Conservation (phyloP, 805 yeast genomes). For the Myxozyma kluyveri region DNA sequence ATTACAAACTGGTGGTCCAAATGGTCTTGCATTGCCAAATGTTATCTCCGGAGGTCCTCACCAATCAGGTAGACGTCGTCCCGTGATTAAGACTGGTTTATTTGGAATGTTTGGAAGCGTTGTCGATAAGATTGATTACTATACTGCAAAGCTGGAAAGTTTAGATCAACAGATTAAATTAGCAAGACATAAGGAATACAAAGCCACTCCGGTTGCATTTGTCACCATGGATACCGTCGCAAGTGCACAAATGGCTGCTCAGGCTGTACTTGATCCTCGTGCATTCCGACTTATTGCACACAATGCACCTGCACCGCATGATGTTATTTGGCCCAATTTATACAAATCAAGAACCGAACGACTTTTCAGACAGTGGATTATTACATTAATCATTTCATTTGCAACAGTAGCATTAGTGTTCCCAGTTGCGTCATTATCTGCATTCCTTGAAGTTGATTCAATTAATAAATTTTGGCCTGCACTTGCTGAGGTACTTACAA, state of each 20-base stretch:
- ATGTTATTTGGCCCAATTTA: conserved; percentile 87
- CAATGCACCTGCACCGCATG: conserved; percentile 95
- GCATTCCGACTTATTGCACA: conserved; percentile 77
- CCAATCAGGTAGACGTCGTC: conserved; percentile 45
- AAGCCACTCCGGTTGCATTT: conserved; percentile 88
- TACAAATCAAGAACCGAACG: conserved; percentile 77
- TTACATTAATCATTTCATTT: conserved; percentile 65
- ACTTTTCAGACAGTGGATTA: conserved; percentile 57
- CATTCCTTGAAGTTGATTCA: conserved; percentile 73
- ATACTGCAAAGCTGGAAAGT: conserved; percentile 62
- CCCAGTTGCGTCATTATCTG: conserved; percentile 83
- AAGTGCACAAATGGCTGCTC: conserved; percentile 94
- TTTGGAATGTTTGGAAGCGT: conserved; percentile 62
- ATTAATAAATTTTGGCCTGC: conserved; percentile 80
- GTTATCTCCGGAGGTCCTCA: conserved; percentile 12
- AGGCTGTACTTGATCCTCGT: conserved; percentile 87
- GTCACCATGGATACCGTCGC: conserved; percentile 94
- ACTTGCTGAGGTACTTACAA: conserved; percentile 63
- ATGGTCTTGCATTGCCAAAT: conserved; percentile 13
- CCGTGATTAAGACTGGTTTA: conserved; percentile 58
- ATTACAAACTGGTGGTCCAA: conserved; percentile 2
- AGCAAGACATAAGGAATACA: conserved; percentile 66
- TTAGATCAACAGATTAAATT: conserved; percentile 67
- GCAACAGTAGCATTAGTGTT: conserved; percentile 69
- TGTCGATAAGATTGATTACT: conserved; percentile 80